Evolutionary conservation across 768 basidiomycete genomes (phyloP), one percentile per base, ranked within the genome.

Genomic region (Tylopilus rubrobrunneus): DNA sequence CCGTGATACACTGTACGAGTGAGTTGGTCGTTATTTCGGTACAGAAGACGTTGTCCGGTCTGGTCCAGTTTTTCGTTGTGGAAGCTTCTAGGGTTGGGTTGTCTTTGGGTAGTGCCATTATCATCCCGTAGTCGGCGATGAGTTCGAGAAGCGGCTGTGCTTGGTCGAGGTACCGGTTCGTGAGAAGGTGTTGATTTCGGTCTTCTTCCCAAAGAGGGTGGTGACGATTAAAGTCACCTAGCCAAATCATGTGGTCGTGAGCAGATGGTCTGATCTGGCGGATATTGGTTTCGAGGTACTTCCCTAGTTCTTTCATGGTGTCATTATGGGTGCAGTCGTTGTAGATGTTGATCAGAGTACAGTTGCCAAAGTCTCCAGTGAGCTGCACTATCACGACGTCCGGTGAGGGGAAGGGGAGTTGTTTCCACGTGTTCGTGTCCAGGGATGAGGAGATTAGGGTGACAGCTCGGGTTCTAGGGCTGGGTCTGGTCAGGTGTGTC

Each of bases 81-180:
- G 36, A 44, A 0, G 70, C 60, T 19, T 71, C 39, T 0, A 81
- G 65, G 0, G 74, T 82, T 0, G 76, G 76, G 0, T 64, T 61
- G 0, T 62, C 63, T 9, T 60, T 50, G 0, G 71, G 73, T 0
- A 82, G 69, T 0, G 65, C 51, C 73, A 76, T 73, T 0, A 53
- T 7, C 62, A 82, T 66, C 0, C 58, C 55, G 47, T 70, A 46
- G 7, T 58, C 31, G 0, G 37, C n/a, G 1, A 51, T 23, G 0
- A 55, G 44, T 5, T 31, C 23, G 1, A 55, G 4, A 1, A 55
- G 43, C 0, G 37, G 43, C 21, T 45, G 21, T 2, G 53, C 34
- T 0, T 7, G 1, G 4, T 39, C 2, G 0, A 50, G 42, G 6
- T 54, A 7, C 11, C 17, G 7, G 36, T 39, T 31, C 36, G 58